phyloP scores from a whole-genome alignment of 2,329 filamentous ascomycete genomes.

The Beauveria scarabaeidicola region DNA sequence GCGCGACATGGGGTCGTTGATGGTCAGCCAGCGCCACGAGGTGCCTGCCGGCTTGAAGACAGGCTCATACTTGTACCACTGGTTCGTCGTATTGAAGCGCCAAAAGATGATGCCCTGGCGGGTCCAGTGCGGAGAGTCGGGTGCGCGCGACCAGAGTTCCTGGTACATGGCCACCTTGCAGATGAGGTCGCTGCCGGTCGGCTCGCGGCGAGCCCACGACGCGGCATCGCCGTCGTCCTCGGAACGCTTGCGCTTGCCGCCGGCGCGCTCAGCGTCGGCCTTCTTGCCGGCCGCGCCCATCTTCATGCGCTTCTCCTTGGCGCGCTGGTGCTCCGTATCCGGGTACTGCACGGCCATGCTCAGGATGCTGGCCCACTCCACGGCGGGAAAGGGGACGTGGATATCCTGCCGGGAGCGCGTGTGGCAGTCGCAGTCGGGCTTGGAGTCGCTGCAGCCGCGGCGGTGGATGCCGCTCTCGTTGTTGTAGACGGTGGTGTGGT shows the following conservation, averaged over 20 bases:
- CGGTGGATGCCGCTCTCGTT: conserved; percentile 47
- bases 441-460: conserved; percentile 40
- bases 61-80: conserved; percentile 41
- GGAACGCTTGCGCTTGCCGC: conserved; percentile 32
- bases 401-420: conserved; percentile 39
- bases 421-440: conserved; percentile 43
- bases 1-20: conserved; percentile 50
- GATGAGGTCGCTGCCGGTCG: conserved; percentile 47
- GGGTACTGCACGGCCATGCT: conserved; percentile 47
- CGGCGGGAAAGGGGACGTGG: conserved; percentile 48
- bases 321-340: conserved; percentile 31
- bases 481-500: conserved; percentile 34
- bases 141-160: conserved; percentile 51
- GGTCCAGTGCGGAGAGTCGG: conserved; percentile 40
- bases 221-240: conserved; percentile 33
- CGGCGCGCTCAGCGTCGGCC: conserved; percentile 21
- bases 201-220: conserved; percentile 30
- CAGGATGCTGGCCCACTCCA: conserved; percentile 50
- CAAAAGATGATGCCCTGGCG: conserved; percentile 54
- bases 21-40: conserved; percentile 54
- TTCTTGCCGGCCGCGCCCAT: conserved; percentile 27
- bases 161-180: conserved; percentile 59
- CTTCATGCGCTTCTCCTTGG: conserved; percentile 29
- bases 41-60: conserved; percentile 45
- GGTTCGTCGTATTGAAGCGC: conserved; percentile 49